Percentiles rank a stretch among this genome's conserved stretches.
Evolutionary conservation across 176 grass and related monocot genomes (phyloP).

Genomic region (Typha latifolia): DNA sequence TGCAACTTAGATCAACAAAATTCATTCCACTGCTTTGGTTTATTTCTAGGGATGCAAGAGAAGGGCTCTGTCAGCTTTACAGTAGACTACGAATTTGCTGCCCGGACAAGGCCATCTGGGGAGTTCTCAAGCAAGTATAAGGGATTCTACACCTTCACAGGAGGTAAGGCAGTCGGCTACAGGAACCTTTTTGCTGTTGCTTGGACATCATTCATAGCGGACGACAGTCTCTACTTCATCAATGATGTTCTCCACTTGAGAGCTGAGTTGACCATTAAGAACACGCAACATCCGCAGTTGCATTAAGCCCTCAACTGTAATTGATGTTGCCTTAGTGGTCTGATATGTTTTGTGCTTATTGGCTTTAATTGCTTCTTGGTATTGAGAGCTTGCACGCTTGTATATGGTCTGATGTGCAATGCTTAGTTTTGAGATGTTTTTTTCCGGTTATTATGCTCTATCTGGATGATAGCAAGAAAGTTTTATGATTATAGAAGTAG

Average conservation of each 20-base stretch:
- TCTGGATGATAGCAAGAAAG: not conserved
- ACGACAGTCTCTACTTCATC: conserved; percentile 12
- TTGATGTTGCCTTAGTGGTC: not conserved
- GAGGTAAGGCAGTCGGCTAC: conserved; percentile 7
- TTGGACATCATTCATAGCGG: conserved; percentile 17
- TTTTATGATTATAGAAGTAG: not conserved
- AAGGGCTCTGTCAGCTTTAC: conserved; percentile 13
- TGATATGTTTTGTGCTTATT: too few species aligned
- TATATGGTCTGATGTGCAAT: too few species aligned
- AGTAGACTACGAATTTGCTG: conserved; percentile 14
- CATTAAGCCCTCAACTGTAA: not conserved
- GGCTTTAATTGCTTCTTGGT: too few species aligned
- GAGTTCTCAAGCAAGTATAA: conserved; percentile 7
- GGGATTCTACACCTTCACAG: conserved; percentile 8
- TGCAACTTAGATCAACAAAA: conserved; percentile 14
- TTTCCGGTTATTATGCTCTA: not conserved
- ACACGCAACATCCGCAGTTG: not conserved
- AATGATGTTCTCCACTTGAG: conserved; percentile 16
- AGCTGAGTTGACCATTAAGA: conserved; percentile 17
- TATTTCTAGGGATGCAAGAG: conserved; percentile 21
- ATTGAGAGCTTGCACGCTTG: too few species aligned
- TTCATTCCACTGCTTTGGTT: conserved; percentile 16
- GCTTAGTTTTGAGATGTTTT: not conserved
- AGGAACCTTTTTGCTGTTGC: conserved; percentile 10
- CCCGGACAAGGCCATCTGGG: not conserved